Evolutionary conservation across 2,329 filamentous ascomycete genomes (phyloP).

Genomic region (Cytospora piceae): DNA sequence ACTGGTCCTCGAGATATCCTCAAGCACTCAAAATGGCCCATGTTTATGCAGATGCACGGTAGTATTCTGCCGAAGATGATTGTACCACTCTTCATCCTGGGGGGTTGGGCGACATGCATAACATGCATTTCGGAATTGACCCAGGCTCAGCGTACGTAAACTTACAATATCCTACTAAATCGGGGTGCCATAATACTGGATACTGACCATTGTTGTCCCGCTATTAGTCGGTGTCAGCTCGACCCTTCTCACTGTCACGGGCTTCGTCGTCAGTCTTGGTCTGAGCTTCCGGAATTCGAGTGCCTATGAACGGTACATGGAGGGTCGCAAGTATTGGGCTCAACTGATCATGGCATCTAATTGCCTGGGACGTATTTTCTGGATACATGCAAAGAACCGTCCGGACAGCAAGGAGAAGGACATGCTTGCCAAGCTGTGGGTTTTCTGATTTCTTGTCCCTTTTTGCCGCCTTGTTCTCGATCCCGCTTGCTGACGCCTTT

Average conservation of each 20-base stretch:
- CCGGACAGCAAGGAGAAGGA: conserved; percentile 63
- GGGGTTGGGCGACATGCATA: conserved; percentile 68
- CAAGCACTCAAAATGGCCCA: conserved; percentile 78
- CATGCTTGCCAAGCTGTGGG: conserved; percentile 63
- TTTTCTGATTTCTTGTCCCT: background rate
- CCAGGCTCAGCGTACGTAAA: conserved; percentile 18
- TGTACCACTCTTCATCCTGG: conserved; percentile 66
- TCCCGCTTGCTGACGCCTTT: conserved; percentile 12
- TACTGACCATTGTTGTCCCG: background rate
- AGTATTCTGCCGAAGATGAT: conserved; percentile 75
- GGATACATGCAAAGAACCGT: conserved; percentile 75
- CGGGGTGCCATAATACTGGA: background rate
- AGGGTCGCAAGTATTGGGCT: conserved; percentile 61
- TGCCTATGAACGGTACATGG: conserved; percentile 70
- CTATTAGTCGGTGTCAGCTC: conserved; percentile 57
- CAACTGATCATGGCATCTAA: conserved; percentile 64
- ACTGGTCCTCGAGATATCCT: conserved; percentile 69
- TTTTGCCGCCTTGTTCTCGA: background rate
- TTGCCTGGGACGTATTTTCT: conserved; percentile 76
- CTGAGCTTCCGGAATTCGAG: conserved; percentile 79
- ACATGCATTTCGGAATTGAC: conserved; percentile 54
- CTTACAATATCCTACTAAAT: background rate
- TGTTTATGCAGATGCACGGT: conserved; percentile 77
- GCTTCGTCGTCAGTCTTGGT: conserved; percentile 80
- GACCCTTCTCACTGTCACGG: conserved; percentile 80